Percentiles rank a stretch among this genome's conserved stretches.
phyloP scores from a whole-genome alignment of 163 green algal genomes.

The Volvox carteri region DNA sequence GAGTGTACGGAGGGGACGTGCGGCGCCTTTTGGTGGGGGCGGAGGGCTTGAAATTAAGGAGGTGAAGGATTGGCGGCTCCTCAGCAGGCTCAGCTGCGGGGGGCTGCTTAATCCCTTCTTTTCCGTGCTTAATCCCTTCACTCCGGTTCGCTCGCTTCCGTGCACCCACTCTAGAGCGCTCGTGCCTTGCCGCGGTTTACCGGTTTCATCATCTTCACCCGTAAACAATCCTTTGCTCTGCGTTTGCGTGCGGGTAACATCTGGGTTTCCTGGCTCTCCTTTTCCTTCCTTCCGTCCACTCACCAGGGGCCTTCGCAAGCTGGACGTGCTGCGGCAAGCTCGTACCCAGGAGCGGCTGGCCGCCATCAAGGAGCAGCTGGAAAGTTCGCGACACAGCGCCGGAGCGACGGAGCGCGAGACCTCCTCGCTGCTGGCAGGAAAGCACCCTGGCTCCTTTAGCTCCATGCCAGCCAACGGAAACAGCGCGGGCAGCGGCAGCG shows the following conservation, averaged over 20 bases:
- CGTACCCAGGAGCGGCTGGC: conserved; percentile 11
- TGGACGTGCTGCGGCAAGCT: conserved; percentile 48
- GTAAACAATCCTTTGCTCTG: too few relatives aligned
- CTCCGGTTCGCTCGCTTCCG: too few relatives aligned
- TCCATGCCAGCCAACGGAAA: background rate
- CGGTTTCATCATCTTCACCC: too few relatives aligned
- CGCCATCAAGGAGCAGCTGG: background rate
- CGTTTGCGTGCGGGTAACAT: too few relatives aligned
- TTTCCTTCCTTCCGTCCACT: background rate
- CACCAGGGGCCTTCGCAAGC: conserved; percentile 51
- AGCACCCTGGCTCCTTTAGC: background rate
- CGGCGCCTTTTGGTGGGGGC: too few relatives aligned
- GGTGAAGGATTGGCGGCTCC: background rate
- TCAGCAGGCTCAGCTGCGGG: too few relatives aligned
- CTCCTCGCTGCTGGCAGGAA: background rate
- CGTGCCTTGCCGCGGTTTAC: too few relatives aligned
- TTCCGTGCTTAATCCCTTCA: too few relatives aligned
- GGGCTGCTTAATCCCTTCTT: too few relatives aligned
- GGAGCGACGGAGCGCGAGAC: background rate
- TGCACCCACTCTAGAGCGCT: too few relatives aligned
- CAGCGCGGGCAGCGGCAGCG: conserved; percentile 1
- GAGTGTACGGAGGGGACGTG: too few relatives aligned
- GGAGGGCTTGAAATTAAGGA: background rate
- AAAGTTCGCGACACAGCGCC: background rate
- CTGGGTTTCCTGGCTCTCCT: background rate